Conservation (phyloP, 2,329 filamentous ascomycete species). For the Parastagonospora nodorum region DNA sequence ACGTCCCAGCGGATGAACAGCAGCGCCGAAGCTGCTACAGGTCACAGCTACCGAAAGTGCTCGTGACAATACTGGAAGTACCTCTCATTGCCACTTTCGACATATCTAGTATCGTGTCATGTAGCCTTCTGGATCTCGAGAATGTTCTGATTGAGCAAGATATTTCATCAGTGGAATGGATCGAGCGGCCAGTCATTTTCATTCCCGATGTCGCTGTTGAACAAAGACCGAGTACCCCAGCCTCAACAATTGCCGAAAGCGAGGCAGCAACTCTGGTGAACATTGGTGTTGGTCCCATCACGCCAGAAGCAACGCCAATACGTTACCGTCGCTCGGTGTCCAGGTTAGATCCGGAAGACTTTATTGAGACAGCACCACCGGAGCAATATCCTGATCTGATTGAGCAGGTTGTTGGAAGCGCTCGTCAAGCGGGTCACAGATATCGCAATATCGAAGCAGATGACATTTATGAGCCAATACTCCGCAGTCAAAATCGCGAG, state of each 20-base stretch:
- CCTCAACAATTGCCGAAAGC: background rate
- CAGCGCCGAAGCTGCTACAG: slow-evolving; percentile 16
- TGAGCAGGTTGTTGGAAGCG: slow-evolving; percentile 15
- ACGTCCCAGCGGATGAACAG: slow-evolving; percentile 14
- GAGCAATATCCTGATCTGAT: slow-evolving; percentile 9
- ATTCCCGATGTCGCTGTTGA: background rate
- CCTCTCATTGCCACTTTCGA: slow-evolving; percentile 3
- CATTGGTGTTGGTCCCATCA: background rate
- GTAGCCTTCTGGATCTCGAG: slow-evolving; percentile 7
- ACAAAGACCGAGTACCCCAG: background rate
- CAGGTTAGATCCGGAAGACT: background rate
- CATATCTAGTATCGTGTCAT: slow-evolving; percentile 16
- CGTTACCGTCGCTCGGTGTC: background rate
- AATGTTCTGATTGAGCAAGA: slow-evolving; percentile 22
- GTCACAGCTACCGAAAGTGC: slow-evolving; percentile 20
- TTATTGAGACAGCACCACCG: background rate
- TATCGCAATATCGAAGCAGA: background rate
- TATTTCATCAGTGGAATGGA: slow-evolving; percentile 20
- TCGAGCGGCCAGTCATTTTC: slow-evolving; percentile 13
- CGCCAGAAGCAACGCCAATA: background rate
- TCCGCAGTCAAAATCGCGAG: no score
- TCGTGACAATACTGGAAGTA: slow-evolving; percentile 11
- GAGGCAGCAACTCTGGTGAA: background rate
- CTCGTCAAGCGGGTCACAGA: slow-evolving; percentile 2
- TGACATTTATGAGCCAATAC: background rate